phyloP scores from a whole-genome alignment of 192 early-diverging fungal genomes.

The Dissophora ornata region DNA sequence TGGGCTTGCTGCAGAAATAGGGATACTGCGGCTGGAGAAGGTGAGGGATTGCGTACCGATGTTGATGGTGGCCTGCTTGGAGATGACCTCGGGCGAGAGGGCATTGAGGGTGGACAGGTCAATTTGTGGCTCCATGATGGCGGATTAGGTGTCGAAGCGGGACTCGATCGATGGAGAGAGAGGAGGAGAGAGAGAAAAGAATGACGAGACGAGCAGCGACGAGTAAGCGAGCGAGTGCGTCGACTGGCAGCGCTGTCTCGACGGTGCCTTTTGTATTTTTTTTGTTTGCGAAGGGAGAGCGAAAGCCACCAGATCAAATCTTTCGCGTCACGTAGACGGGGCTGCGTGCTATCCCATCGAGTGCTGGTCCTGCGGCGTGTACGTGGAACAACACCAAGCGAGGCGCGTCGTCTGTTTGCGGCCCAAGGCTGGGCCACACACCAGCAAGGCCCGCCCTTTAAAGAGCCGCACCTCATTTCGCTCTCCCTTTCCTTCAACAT shows the following conservation, averaged over 20 bases:
- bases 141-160: background rate
- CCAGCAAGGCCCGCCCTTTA: too few species aligned
- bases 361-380: too few species aligned
- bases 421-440: too few species aligned
- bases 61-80: slow-evolving; percentile 98
- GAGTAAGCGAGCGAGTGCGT: too few species aligned
- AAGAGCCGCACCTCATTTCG: too few species aligned
- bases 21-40: background rate
- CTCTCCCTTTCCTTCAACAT: background rate
- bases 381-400: too few species aligned
- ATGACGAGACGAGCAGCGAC: too few species aligned
- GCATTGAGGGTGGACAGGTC: slow-evolving; percentile 71
- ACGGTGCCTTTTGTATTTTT: background rate
- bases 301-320: slow-evolving; percentile 9
- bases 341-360: too few species aligned
- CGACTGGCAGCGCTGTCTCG: too few species aligned
- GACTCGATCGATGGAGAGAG: background rate
- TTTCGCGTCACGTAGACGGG: background rate
- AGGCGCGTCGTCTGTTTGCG: too few species aligned
- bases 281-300: background rate
- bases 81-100: slow-evolving; percentile 95
- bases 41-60: slow-evolving; percentile 73
- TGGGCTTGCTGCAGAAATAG: too few species aligned
- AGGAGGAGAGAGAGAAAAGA: background rate
- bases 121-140: slow-evolving; percentile 42